Conservation (phyloP, 2,329 filamentous ascomycete genomes). For the Penicillium sp. region DNA sequence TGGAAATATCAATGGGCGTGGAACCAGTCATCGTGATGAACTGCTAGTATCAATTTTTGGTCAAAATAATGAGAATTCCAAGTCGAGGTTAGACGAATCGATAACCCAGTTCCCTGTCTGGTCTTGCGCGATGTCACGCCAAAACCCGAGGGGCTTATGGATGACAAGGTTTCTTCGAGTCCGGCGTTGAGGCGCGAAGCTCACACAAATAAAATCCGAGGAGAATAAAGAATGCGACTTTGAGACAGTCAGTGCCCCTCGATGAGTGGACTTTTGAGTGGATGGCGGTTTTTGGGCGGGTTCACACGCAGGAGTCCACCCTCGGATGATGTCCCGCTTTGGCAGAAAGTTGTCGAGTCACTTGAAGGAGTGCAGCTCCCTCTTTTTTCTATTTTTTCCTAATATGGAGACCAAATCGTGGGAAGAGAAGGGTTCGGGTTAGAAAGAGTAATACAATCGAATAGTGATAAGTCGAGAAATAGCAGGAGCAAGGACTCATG, state of each 20-base stretch:
- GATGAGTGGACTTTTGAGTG: conserved; percentile 43
- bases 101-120: conserved; percentile 39
- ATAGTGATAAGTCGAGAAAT: conserved; percentile 5
- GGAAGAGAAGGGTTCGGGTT: background rate
- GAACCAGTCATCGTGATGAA: conserved; percentile 52
- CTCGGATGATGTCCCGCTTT: conserved; percentile 40
- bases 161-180: conserved; percentile 43
- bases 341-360: conserved; percentile 33
- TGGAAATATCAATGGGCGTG: conserved; percentile 60
- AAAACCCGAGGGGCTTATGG: conserved; percentile 48
- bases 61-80: conserved; percentile 28
- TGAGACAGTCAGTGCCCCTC: conserved; percentile 47
- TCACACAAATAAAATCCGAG: conserved; percentile 43
- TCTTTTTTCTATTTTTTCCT: background rate
- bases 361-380: conserved; percentile 16
- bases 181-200: conserved; percentile 52
- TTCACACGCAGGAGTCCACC: conserved; percentile 30
- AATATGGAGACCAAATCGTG: background rate
- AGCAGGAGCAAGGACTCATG: conserved; percentile 6
- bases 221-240: conserved; percentile 49
- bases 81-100: conserved; percentile 6
- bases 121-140: conserved; percentile 44
- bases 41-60: conserved; percentile 18
- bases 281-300: conserved; percentile 34
- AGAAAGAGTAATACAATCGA: background rate